A percentile compares a stretch with the other conserved stretches of the same genome.
phyloP scores from a whole-genome alignment of 345 rosid genomes.

The Crucihimalaya himalaica region DNA sequence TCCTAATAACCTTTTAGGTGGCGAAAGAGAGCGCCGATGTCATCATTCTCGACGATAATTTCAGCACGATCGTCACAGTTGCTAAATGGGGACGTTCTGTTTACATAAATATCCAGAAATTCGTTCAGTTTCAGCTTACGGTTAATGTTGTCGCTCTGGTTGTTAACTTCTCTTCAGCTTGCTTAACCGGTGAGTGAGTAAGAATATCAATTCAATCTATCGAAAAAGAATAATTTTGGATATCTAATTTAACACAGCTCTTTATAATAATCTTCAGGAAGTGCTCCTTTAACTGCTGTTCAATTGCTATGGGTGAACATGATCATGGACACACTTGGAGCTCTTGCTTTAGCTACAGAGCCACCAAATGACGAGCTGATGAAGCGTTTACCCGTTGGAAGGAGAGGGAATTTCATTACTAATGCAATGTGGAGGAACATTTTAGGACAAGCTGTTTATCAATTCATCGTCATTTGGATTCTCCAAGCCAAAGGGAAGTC shows the following conservation, averaged over 20 bases:
- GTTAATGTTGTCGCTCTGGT: conserved; percentile 83
- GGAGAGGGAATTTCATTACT: conserved; percentile 72
- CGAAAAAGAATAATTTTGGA: background rate
- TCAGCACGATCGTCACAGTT: conserved; percentile 91
- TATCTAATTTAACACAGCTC: background rate
- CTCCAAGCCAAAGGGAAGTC: conserved; percentile 64
- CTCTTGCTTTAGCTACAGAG: conserved; percentile 87
- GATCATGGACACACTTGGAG: conserved; percentile 89
- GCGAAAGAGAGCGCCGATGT: conserved; percentile 99
- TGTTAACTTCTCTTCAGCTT: conserved; percentile 93
- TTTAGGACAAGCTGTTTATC: conserved; percentile 80
- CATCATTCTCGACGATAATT: conserved; percentile 87
- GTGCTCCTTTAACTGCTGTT: conserved; percentile 76
- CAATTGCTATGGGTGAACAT: conserved; percentile 90
- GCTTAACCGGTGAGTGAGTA: conserved; percentile 65
- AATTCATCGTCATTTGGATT: conserved; percentile 62
- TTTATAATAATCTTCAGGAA: conserved; percentile 41
- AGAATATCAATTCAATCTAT: background rate
- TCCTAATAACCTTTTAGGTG: conserved; percentile 53
- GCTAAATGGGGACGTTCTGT: conserved; percentile 98
- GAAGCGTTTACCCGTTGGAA: conserved; percentile 67
- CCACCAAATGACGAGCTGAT: conserved; percentile 71
- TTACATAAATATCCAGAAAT: conserved; percentile 87
- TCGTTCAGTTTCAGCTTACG: conserved; percentile 94
- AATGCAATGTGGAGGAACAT: conserved; percentile 98